Conservation (phyloP, 306 rosid genomes). For the Glycine tomentella region DNA sequence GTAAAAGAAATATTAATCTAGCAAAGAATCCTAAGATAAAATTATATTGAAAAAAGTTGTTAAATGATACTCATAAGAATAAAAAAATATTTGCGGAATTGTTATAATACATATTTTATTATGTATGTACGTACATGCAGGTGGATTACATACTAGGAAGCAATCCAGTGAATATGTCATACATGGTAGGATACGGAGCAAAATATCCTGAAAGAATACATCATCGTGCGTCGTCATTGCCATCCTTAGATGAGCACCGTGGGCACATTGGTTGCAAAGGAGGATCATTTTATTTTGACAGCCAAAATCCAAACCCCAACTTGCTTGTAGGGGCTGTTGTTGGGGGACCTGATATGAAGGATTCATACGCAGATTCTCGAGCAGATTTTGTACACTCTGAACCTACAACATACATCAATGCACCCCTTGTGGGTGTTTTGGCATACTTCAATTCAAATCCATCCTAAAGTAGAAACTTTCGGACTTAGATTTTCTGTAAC, state of each 20-base stretch:
- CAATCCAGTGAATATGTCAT: conserved; percentile 69
- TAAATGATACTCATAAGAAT: no score
- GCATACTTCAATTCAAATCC: conserved; percentile 63
- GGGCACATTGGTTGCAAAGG: conserved; percentile 39
- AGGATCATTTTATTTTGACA: conserved; percentile 51
- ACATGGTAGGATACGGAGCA: conserved; percentile 70
- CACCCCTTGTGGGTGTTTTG: conserved; percentile 69
- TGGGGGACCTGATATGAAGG: conserved; percentile 63
- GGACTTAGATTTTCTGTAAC: not conserved
- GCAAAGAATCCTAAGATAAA: no score
- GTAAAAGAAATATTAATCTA: no score
- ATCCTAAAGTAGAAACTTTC: not conserved
- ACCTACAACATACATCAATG: conserved; percentile 73
- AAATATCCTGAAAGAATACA: conserved; percentile 63
- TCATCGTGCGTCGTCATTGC: conserved; percentile 64
- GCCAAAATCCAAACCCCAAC: conserved; percentile 57
- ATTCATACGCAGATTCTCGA: conserved; percentile 62
- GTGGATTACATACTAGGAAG: conserved; percentile 70
- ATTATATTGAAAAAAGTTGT: no score
- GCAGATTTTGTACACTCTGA: conserved; percentile 60
- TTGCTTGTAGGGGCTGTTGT: conserved; percentile 63
- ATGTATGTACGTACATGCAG: conserved; percentile 36
- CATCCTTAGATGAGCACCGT: conserved; percentile 49
- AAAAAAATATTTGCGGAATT: no score
- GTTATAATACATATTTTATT: no score